phyloP scores from a whole-genome alignment of 169 alveolate genomes.

The Plasmodium fragile region DNA sequence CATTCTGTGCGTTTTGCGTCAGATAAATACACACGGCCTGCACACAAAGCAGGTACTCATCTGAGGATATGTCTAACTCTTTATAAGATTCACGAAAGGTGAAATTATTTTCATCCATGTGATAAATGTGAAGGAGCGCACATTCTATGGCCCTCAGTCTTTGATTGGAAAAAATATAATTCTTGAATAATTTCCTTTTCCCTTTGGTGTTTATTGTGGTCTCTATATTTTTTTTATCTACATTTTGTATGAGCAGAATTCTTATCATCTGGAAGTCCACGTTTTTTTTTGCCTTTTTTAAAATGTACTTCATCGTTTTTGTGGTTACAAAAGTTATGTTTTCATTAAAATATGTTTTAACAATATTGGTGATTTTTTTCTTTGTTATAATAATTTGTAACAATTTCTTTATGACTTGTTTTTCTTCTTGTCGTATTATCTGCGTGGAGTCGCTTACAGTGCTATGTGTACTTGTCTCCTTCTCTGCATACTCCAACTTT shows the following conservation, averaged over 20 bases:
- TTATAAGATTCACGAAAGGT: neutral
- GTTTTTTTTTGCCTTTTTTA: conserved; percentile 20
- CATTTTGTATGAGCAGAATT: conserved; percentile 1
- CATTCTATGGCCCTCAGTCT: neutral
- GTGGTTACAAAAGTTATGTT: neutral
- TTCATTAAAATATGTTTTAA: neutral
- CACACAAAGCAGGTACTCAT: conserved; percentile 30
- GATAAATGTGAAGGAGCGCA: neutral
- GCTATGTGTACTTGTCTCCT: neutral
- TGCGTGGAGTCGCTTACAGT: neutral
- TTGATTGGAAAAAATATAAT: conserved; percentile 29
- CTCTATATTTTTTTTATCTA: conserved; percentile 21
- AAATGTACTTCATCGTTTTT: conserved; percentile 7
- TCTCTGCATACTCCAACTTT: neutral
- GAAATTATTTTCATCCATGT: neutral
- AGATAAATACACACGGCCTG: neutral
- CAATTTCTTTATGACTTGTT: neutral
- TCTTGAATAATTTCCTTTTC: conserved; percentile 15
- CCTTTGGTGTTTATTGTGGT: conserved; percentile 13
- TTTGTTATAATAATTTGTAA: conserved; percentile 26
- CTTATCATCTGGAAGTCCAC: conserved; percentile 5
- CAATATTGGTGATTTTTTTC: conserved; percentile 18
- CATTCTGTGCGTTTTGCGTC: neutral
- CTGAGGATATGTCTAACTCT: conserved; percentile 4
- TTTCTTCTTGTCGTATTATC: neutral